Conservation (phyloP, 2,329 filamentous ascomycete genomes). For the Chaetomium strumarium region DNA sequence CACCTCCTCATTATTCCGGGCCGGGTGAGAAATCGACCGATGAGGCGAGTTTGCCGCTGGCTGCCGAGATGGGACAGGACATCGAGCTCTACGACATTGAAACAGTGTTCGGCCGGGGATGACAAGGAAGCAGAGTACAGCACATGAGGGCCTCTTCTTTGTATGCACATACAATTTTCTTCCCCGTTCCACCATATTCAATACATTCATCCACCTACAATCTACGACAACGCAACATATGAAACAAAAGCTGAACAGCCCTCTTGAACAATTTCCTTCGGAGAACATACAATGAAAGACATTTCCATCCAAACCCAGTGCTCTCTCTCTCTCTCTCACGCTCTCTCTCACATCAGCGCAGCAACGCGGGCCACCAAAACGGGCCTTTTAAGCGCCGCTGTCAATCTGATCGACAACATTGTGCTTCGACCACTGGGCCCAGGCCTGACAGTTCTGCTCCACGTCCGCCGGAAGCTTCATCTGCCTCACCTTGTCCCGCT, state of each 20-base stretch:
- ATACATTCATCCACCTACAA: not conserved
- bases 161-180: too few species aligned
- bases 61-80: too few species aligned
- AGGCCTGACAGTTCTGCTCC: constrained; percentile 48
- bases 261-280: not conserved
- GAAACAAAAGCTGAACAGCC: too few species aligned
- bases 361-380: not conserved
- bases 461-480: constrained; percentile 42
- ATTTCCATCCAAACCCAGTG: not conserved
- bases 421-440: constrained; percentile 43
- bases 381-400: constrained; percentile 40
- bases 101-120: not conserved
- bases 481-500: constrained; percentile 34
- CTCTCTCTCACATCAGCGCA: too few species aligned
- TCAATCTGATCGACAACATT: constrained; percentile 48
- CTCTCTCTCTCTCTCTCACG: too few species aligned
- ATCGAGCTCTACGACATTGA: too few species aligned
- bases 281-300: not conserved
- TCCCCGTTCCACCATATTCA: too few species aligned
- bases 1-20: too few species aligned
- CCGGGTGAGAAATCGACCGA: too few species aligned
- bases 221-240: not conserved
- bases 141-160: too few species aligned
- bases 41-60: too few species aligned
- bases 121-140: too few species aligned